Base-by-base conservation (phyloP, 441 rosid genomes). In the Eruca vesicaria region DNA sequence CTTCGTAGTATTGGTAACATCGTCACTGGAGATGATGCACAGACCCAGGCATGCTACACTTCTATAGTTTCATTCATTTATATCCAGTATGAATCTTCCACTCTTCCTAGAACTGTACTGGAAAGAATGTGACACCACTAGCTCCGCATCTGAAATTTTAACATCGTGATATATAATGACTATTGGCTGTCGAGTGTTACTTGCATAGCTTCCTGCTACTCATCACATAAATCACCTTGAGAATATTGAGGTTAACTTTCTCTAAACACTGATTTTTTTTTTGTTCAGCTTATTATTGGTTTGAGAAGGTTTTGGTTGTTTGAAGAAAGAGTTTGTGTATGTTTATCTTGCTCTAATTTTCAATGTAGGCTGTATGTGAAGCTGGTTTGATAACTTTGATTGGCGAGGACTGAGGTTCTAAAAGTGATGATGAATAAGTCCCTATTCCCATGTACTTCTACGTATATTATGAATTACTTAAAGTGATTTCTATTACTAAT, bases 1-100 rank as follows among this genome's bases (percentile, higher is more conserved):
- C 84, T 88, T 18, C 92, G 88, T 19, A 82, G 86, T 8, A 82
- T 86, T 12, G 93, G 93, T 63, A 88, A 88, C 77, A 88, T 88
- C 60, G 93, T n/a, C n/a, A n/a, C n/a, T n/a, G n/a, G n/a, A n/a
- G n/a, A n/a, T n/a, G n/a, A n/a, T n/a, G n/a, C n/a, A 2, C 89
- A 86, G 76, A 86, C 88, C 48, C 88, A 86, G 87, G 90, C 82
- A 73, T 28, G 29, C 2, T 38, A 3, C 45, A 66, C 52, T 43
- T 71, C 19, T 63, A 2, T 7, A 56, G 31, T 56, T 23, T 53
- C 26, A 14, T 2, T 48, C 52, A 32, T 26, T 55, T 23, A n/a
- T 10, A 20, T 23, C 12, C 50, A 67, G 32, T n/a, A 12, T 32
- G 16, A 55, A 58, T 61, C 11, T 12, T 33, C 21, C 19, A 20